Evolutionary conservation across 1,284 basidiomycete genomes (phyloP).

Genomic region (Takashimella tepidaria): DNA sequence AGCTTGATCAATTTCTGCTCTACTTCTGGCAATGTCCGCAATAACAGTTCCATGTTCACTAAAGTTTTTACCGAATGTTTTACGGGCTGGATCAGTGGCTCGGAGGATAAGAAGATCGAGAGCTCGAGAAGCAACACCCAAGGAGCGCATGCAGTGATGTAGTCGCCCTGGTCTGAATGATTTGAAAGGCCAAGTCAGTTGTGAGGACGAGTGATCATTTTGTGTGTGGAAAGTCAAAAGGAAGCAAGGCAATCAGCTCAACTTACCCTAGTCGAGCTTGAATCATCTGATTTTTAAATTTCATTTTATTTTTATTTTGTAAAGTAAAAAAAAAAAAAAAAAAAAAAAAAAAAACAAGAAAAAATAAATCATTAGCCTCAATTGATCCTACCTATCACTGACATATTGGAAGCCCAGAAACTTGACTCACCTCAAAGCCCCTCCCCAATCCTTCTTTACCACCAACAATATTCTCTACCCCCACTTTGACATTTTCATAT

Average conservation of each 20-base stretch:
- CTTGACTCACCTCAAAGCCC: constrained; percentile 69
- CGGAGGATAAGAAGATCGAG: constrained; percentile 83
- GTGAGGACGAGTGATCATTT: too few species aligned
- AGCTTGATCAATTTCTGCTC: constrained; percentile 86
- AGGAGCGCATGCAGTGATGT: constrained; percentile 97
- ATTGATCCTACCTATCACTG: too few species aligned
- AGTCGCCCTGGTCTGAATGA: constrained; percentile 84
- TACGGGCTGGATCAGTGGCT: constrained; percentile 83
- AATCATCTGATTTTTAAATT: constrained; percentile 62
- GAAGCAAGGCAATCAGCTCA: background rate
- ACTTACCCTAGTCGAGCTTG: constrained; percentile 89
- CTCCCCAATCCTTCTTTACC: constrained; percentile 70
- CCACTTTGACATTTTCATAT: constrained; percentile 90
- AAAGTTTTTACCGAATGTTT: constrained; percentile 90
- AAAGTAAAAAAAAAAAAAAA: too few species aligned
- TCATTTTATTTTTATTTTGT: too few species aligned
- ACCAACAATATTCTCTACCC: constrained; percentile 61
- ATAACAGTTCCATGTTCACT: constrained; percentile 88
- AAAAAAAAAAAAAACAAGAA: too few species aligned
- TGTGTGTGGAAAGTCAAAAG: background rate
- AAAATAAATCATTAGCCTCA: too few species aligned
- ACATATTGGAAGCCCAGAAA: background rate
- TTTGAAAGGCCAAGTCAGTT: too few species aligned
- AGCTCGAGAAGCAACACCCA: constrained; percentile 79
- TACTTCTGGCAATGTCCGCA: constrained; percentile 81